Conservation (phyloP, 192 early-diverging fungal species). For the Podila minutissima region DNA sequence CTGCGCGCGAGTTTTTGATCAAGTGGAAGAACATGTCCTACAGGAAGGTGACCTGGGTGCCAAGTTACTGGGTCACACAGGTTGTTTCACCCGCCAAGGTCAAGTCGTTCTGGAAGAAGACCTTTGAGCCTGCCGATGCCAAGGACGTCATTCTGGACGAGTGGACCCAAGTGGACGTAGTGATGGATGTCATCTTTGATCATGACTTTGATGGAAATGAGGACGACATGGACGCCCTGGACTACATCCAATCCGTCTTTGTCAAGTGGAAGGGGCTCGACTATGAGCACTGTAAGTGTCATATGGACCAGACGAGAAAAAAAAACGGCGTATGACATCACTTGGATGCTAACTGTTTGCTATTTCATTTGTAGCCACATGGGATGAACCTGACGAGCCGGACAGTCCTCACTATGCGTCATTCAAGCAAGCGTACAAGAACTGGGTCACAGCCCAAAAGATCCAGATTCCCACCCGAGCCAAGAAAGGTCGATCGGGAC, state of each 20-base stretch:
- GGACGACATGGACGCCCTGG: conserved; percentile 38
- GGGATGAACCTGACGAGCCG: conserved; percentile 49
- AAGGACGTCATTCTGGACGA: conserved; percentile 37
- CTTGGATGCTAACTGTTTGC: no score
- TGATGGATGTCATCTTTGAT: conserved; percentile 53
- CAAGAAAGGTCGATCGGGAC: conserved; percentile 36
- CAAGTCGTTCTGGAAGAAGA: conserved; percentile 41
- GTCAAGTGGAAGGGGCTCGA: conserved; percentile 73
- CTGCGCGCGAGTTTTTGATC: conserved; percentile 49
- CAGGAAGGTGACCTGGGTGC: conserved; percentile 61
- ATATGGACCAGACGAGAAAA: background rate
- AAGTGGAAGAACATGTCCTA: conserved; percentile 61
- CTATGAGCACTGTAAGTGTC: conserved; percentile 60
- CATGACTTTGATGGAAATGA: conserved; percentile 24
- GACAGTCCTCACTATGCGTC: conserved; percentile 36
- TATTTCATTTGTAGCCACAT: conserved; percentile 31
- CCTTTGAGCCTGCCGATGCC: conserved; percentile 10
- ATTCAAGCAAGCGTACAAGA: conserved; percentile 53
- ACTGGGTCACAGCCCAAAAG: conserved; percentile 45
- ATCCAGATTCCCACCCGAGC: conserved; percentile 42
- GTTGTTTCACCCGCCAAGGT: conserved; percentile 30
- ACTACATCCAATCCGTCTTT: conserved; percentile 60
- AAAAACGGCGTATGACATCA: background rate
- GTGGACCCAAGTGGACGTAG: conserved; percentile 54
- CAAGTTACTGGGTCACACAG: conserved; percentile 53